Evolutionary conservation across 805 yeast species (phyloP).

Genomic region (Groenewaldozyma salmanticensis): DNA sequence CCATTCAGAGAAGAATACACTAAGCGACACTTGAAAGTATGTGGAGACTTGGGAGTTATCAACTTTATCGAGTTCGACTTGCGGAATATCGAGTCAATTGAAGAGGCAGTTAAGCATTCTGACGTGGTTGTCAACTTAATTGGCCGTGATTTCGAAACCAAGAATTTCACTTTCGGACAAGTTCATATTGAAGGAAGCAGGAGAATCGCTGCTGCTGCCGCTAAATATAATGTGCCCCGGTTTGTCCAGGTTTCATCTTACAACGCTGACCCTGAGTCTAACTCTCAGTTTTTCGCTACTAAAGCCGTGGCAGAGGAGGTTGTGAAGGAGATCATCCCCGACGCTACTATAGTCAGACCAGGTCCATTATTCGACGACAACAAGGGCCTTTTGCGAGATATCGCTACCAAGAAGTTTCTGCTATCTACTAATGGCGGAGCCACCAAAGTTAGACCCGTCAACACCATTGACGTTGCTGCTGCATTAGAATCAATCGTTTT

Average conservation of each 20-base stretch:
- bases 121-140: conserved; percentile 76
- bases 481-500: conserved; percentile 71
- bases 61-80: conserved; percentile 76
- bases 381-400: conserved; percentile 55
- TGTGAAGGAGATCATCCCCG: conserved; percentile 59
- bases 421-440: conserved; percentile 58
- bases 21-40: conserved; percentile 67
- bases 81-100: conserved; percentile 65
- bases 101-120: conserved; percentile 66
- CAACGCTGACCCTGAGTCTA: conserved; percentile 60
- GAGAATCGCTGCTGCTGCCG: conserved; percentile 65
- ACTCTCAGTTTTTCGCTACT: conserved; percentile 65
- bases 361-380: conserved; percentile 70
- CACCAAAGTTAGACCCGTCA: conserved; percentile 61
- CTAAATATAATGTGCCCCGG: conserved; percentile 63
- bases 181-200: conserved; percentile 71
- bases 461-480: conserved; percentile 65
- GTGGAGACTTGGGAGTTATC: conserved; percentile 83
- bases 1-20: conserved; percentile 79
- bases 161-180: conserved; percentile 75
- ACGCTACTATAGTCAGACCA: conserved; percentile 78
- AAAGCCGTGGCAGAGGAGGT: conserved; percentile 71
- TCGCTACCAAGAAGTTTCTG: conserved; percentile 47
- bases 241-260: conserved; percentile 71
- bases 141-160: conserved; percentile 68